These are phyloP conservation scores for Colletotrichum tabaci DNA, from an alignment of 2,329 filamentous ascomycete genomes.

Conservation along the genomic window DNA sequence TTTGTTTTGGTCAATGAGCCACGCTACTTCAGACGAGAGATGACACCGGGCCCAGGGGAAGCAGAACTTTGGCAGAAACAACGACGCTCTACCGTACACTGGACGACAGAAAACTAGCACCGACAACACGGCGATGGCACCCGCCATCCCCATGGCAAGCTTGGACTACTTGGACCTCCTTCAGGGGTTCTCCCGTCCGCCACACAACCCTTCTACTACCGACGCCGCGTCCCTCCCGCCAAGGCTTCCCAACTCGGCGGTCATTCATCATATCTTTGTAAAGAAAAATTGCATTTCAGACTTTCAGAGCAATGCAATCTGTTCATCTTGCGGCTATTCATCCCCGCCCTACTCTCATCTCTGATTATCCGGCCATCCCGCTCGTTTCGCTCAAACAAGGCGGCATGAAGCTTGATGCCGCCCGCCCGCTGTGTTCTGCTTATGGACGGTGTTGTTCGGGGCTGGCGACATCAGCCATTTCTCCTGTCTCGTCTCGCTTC, in stretches of 20 bases:
- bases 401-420: conserved; percentile 32
- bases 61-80: conserved; percentile 13
- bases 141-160: conserved; percentile 41
- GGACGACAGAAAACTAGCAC: conserved; percentile 35
- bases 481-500: conserved; percentile 12
- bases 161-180: conserved; percentile 39
- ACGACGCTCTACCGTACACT: conserved; percentile 27
- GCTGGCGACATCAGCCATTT: conserved; percentile 35
- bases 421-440: background rate
- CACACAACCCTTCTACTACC: conserved; percentile 32
- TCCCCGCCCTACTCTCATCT: background rate
- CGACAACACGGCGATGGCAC: conserved; percentile 29
- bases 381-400: conserved; percentile 37
- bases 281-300: background rate
- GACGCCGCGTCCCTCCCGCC: conserved; percentile 23
- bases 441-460: background rate
- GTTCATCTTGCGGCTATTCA: conserved; percentile 1
- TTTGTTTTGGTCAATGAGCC: background rate
- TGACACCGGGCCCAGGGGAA: background rate
- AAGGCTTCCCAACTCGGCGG: conserved; percentile 28
- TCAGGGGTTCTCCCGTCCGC: conserved; percentile 36
- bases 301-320: conserved; percentile 23
- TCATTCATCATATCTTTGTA: conserved; percentile 36
- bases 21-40: conserved; percentile 9
- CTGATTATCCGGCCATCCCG: conserved; percentile 18